These are phyloP conservation scores for Erucastrum elatum DNA, from an alignment of 345 rosid genomes.

Conservation along the genomic window DNA sequence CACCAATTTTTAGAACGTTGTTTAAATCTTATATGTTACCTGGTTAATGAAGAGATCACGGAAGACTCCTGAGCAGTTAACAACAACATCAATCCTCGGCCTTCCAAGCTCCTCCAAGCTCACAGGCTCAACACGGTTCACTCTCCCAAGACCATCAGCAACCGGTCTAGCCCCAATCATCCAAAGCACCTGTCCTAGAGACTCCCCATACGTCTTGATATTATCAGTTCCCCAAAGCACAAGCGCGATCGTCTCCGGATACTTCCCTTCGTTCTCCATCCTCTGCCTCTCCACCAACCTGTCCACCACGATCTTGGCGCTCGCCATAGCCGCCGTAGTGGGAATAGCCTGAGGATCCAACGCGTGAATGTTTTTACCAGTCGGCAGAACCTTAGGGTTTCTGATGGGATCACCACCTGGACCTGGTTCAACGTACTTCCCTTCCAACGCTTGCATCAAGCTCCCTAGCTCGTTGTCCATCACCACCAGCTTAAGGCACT, in stretches of 20 bases:
- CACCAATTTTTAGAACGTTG: no score
- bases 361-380: conserved; percentile 98
- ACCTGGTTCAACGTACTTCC: conserved; percentile 93
- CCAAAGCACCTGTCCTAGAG: conserved; percentile 95
- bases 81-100: conserved; percentile 97
- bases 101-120: conserved; percentile 97
- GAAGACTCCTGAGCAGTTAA: conserved; percentile 98
- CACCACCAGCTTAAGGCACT: conserved; percentile 83
- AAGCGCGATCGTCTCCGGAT: conserved; percentile 93
- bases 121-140: conserved; percentile 85
- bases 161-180: conserved; percentile 94
- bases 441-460: conserved; percentile 91
- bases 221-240: conserved; percentile 99
- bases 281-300: conserved; percentile 90
- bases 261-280: conserved; percentile 81
- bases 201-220: conserved; percentile 96
- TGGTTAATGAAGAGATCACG: conserved; percentile 97
- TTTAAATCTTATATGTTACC: conserved; percentile 42
- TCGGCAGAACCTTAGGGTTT: conserved; percentile 95
- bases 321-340: conserved; percentile 94
- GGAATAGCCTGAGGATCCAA: conserved; percentile 98
- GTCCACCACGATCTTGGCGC: conserved; percentile 90
- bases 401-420: conserved; percentile 99
- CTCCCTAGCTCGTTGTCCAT: conserved; percentile 95
- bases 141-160: conserved; percentile 90